phyloP scores from a whole-genome alignment of 164 flowering plant species.

The Annona cherimola region DNA sequence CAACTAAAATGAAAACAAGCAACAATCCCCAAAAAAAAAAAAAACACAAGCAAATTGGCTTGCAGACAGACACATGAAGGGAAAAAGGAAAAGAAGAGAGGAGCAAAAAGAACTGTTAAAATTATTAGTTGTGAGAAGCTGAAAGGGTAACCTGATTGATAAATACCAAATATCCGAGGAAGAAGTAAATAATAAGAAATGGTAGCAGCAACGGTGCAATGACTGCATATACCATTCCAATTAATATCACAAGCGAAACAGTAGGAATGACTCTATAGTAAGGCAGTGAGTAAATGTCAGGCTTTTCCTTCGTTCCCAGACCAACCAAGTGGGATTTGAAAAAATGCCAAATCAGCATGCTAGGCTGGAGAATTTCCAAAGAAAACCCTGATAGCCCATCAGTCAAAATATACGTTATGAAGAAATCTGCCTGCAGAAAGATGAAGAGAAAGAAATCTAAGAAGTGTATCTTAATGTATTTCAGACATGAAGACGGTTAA shows the following conservation, averaged over 20 bases:
- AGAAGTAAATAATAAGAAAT: conserved; percentile 72
- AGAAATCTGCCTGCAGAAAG: conserved; percentile 77
- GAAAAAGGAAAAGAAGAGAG: too few relatives aligned
- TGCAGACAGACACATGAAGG: too few relatives aligned
- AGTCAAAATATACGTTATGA: conserved; percentile 76
- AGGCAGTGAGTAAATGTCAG: conserved; percentile 67
- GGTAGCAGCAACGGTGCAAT: conserved; percentile 82
- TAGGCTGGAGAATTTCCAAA: conserved; percentile 76
- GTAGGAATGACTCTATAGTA: conserved; percentile 66
- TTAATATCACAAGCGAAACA: conserved; percentile 54
- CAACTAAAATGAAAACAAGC: not conserved
- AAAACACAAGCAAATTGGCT: too few relatives aligned
- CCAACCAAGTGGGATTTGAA: conserved; percentile 38
- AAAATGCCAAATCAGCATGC: conserved; percentile 56
- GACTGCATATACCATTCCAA: conserved; percentile 80
- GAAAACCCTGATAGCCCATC: conserved; percentile 82
- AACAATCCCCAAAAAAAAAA: not conserved
- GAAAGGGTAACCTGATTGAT: conserved; percentile 61
- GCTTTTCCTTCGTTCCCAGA: conserved; percentile 41
- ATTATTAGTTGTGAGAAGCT: not conserved
- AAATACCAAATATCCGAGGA: conserved; percentile 68
- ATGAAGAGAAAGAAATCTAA: conserved; percentile 4
- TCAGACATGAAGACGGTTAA: not conserved
- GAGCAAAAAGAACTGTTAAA: too few relatives aligned
- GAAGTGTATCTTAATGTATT: not conserved